Percentiles rank a stretch among this genome's conserved stretches.
phyloP scores from a whole-genome alignment of 2,329 filamentous ascomycete species.

The Ceratocystis albifundus region DNA sequence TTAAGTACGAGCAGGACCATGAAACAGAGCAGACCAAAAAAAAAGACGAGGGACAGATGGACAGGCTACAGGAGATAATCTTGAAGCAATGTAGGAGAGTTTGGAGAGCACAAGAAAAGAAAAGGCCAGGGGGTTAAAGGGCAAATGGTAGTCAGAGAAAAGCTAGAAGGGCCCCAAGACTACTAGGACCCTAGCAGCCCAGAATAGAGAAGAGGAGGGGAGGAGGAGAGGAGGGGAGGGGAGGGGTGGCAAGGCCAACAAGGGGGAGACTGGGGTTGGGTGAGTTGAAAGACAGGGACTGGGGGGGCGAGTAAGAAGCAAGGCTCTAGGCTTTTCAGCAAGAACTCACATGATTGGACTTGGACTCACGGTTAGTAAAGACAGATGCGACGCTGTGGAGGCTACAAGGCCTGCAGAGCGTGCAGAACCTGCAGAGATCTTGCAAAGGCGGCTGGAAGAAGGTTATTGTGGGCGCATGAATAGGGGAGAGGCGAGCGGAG shows the following conservation, averaged over 20 bases:
- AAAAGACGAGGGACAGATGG: neutral
- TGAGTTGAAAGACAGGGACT: neutral
- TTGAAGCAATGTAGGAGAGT: slow-evolving; percentile 8
- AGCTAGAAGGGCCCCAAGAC: neutral
- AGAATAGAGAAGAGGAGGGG: neutral
- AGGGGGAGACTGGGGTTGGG: neutral
- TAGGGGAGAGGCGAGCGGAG: neutral
- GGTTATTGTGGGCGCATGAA: neutral
- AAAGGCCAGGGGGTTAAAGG: neutral
- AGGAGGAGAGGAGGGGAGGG: neutral
- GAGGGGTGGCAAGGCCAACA: neutral
- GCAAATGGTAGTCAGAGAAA: neutral
- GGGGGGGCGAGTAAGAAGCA: neutral
- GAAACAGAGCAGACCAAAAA: neutral
- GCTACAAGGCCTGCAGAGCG: neutral
- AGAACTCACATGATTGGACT: neutral
- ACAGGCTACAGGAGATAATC: slow-evolving; percentile 1
- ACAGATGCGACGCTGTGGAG: slow-evolving; percentile 2
- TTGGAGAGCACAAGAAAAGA: slow-evolving; percentile 4
- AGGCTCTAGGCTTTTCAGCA: neutral
- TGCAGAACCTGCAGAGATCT: neutral
- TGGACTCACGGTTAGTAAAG: neutral
- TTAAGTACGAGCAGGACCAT: slow-evolving; percentile 6
- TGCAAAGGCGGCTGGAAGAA: neutral
- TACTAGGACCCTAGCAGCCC: neutral